Evolutionary conservation across 306 rosid species (phyloP), one percentile per base, ranked within the genome.

Genomic region (Mucuna pruriens): DNA sequence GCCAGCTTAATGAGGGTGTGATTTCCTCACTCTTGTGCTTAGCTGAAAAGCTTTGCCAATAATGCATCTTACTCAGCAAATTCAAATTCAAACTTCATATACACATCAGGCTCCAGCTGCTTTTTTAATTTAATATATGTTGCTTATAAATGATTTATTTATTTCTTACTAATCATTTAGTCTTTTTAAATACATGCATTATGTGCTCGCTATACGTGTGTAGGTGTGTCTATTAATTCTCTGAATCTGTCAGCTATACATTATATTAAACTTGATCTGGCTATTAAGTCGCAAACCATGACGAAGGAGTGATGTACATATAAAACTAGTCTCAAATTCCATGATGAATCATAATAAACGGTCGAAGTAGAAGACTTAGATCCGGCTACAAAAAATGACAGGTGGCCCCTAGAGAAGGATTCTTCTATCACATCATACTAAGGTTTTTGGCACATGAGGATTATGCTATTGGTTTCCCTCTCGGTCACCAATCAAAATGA

Each of bases 1-100:
- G 84, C 85, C 91, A 79, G 79, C 94, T 81, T 87, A 81, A 84
- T 79, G 34, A 63, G 42, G 83, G 34, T 78, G 83, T 83, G 78
- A 6, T 72, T 26, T 74, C 78, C 19, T 83, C 77, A 72, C 74
- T 52, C 31, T 64, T 19, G 25, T 69, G 26, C 73, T 76, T 63
- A 77, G 6, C 85, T 69, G 15, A 85, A 83, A 89, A 88, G 81
- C 79, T 75, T 75, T 45, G 9, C 67, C 57, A 82, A 84, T 83
- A 57, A 86, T 86, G 45, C 83, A 33, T 31, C 72, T 9, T 15
- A 1, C 38, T 57, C 38, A 42, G 33, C 79, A 65, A 78, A 75
- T 71, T 82, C 82, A 76, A 49, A 60, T 81, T 82, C 70, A 77
- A 72, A 65, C 66, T 77, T 66, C 17, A 70, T 9, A 74, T 0